Evolutionary conservation across 164 flowering plant genomes (phyloP), one percentile per base, ranked within the genome.

Genomic region (Paratinospora sagittata): DNA sequence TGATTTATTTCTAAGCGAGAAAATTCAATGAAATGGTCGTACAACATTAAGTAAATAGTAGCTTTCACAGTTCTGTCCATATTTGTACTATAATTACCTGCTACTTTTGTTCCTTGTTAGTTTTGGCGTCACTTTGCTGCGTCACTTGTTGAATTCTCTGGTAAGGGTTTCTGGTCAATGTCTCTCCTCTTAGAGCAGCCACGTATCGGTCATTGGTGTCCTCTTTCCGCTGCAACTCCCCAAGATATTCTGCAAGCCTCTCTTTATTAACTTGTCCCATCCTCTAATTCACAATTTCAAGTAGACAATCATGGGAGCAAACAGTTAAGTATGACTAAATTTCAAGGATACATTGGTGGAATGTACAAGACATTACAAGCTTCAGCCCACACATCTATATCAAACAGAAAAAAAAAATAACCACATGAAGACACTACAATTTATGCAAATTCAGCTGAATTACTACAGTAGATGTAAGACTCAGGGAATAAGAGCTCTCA

Each of bases 191-290:
- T 68, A 94, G 74, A 76, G 97, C 97, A 77, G 97, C 98, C 7
- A 90, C 96, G 74, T 93, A 91, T 11, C 97, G 84, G 74, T 91
- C 96, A 79, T 94, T 94, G 43, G 97, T 91, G 72, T 94, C 81
- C 78, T 94, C 93, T 73, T 94, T 91, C 79, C 92, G 74, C 83
- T 89, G 86, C 67, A 94, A 70, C 83, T 91, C 96, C 36, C 93
- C 91, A n/a, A 94, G 90, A 70, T 69, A 94, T 75, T 94, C 97
- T 6, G 85, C 97, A 30, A 94, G 83, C 77, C 97, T 81, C 70
- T 94, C 97, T 78, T 75, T 81, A 69, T 94, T 94, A 16, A 84
- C 92, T 82, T 86, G 78, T 26, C 90, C 98, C 97, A 93, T 89
- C 89, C 85, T 88, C 97, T 92, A 79, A 69, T 37, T 30, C 73